Evolutionary conservation across 371 early-diverging fungal species (phyloP).

Genomic region (Amoeboaphelidium protococcarum): DNA sequence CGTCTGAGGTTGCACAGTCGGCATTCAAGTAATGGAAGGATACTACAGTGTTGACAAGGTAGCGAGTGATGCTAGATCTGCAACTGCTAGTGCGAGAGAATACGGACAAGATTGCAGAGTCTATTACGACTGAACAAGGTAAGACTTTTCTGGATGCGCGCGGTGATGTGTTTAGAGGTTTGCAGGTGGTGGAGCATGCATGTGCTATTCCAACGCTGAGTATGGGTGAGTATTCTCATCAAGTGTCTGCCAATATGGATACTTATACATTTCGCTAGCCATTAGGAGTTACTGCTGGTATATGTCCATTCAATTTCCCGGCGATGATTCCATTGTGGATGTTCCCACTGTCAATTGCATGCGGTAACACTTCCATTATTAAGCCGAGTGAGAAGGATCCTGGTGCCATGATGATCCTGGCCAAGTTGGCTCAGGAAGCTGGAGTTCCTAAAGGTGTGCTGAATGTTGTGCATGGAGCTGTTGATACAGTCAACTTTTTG

Average conservation of each 20-base stretch:
- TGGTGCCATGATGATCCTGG: slow-evolving; percentile 77
- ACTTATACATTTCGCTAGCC: slow-evolving; percentile 84
- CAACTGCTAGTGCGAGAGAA: slow-evolving; percentile 58
- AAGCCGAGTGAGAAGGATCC: slow-evolving; percentile 91
- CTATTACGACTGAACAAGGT: slow-evolving; percentile 75
- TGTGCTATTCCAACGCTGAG: slow-evolving; percentile 43
- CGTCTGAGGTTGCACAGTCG: slow-evolving; percentile 36
- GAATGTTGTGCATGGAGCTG: slow-evolving; percentile 75
- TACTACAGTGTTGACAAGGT: slow-evolving; percentile 46
- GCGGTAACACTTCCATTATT: slow-evolving; percentile 62
- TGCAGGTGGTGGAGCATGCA: slow-evolving; percentile 62
- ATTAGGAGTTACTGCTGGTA: slow-evolving; percentile 81
- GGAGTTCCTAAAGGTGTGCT: slow-evolving; percentile 82
- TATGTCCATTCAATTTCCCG: slow-evolving; percentile 57
- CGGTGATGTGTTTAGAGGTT: slow-evolving; percentile 64
- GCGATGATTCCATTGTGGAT: slow-evolving; percentile 36
- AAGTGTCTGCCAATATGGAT: slow-evolving; percentile 40
- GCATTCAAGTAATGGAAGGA: slow-evolving; percentile 75
- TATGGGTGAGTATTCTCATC: slow-evolving; percentile 34
- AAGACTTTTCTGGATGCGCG: slow-evolving; percentile 80
- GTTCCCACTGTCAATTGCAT: slow-evolving; percentile 77
- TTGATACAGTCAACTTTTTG: slow-evolving; percentile 70
- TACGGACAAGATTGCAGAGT: slow-evolving; percentile 53
- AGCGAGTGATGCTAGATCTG: slow-evolving; percentile 67
- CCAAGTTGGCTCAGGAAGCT: slow-evolving; percentile 62